A percentile compares a stretch with the other conserved stretches of the same genome.
Conservation (phyloP, 1,139 yeast genomes). For the Saccharomycopsis hybrid region DNA sequence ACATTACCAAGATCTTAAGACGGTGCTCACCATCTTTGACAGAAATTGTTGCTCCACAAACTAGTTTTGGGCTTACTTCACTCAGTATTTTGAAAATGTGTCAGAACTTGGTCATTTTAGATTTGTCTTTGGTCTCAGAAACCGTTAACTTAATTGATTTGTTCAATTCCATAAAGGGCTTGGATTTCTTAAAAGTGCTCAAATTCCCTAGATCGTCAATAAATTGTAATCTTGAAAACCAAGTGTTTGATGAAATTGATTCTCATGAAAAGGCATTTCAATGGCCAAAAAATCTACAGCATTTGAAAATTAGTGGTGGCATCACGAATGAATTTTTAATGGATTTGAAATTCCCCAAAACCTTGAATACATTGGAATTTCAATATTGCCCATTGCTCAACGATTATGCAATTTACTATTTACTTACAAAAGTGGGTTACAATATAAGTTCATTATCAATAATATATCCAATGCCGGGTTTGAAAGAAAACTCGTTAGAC, state of each 20-base stretch:
- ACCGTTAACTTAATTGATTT: constrained; percentile 77
- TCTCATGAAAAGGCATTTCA: constrained; percentile 20
- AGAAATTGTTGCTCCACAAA: constrained; percentile 83
- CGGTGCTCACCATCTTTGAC: constrained; percentile 61
- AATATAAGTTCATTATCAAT: constrained; percentile 58
- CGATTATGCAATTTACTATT: constrained; percentile 52
- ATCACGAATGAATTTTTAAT: constrained; percentile 72
- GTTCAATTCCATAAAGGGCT: constrained; percentile 63
- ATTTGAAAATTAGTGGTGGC: constrained; percentile 81
- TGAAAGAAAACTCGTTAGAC: constrained; percentile 66
- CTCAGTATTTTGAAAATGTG: constrained; percentile 72
- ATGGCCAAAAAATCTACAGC: constrained; percentile 78
- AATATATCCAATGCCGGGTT: constrained; percentile 83
- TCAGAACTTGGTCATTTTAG: constrained; percentile 54
- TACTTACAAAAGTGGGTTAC: constrained; percentile 59
- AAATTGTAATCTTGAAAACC: constrained; percentile 36
- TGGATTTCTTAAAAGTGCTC: constrained; percentile 59
- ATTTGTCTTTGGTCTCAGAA: constrained; percentile 84
- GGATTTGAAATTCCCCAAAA: constrained; percentile 59
- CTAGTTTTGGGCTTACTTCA: constrained; percentile 91
- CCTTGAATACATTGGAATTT: constrained; percentile 66
- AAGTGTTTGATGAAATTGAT: constrained; percentile 40
- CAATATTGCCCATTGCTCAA: constrained; percentile 81
- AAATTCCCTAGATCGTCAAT: constrained; percentile 88
- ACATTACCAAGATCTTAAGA: constrained; percentile 72